Base-by-base conservation (phyloP, 2,329 filamentous ascomycete genomes). In the Pseudophaeomoniella oleicola region DNA sequence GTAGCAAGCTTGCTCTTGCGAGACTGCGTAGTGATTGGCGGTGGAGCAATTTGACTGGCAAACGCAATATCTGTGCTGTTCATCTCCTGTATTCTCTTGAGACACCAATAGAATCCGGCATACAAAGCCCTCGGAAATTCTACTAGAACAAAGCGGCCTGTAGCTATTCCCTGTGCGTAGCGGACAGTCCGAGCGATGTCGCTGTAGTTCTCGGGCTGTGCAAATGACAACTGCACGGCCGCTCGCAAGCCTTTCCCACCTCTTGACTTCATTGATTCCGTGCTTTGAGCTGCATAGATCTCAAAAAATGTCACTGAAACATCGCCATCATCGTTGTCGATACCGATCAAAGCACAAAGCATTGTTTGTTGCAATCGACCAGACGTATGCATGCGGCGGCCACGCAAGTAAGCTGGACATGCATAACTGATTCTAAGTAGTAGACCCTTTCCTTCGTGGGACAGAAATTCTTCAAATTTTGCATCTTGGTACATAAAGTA, bases 121-220 rank as follows among this genome's bases (percentile, higher is more conserved):
- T 77, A 55, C 2, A 80, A 51, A 3, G 79, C 56, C 0, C 69
- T 70, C 0, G 74, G 75, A 38, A 80, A 78, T 42, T 80, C 75
- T 1, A 79, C 60, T 1, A 80, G 57, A 3, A 49, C 47, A n/a
- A 33, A 34, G 5, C 18, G 22, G 4, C 27, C 16, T 15, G 16
- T 36, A 34, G 39, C 34, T 22, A 42, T 46, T 13, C 46, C 42
- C 9, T 50, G 41, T 19, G 49, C 43, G 33, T 42, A 44, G 17
- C 41, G 38, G 18, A 40, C 35, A 14, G 44, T 30, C 17, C 42
- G 41, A 5, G 42, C 38, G 4, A 50, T 36, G 13, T 50, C 46
- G 12, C 50, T 43, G 13, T 40, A 39, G 12, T 42, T 42, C 12
- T 32, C 36, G 9, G 35, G 34, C 4, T 37, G 37, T 14, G 40